phyloP scores from a whole-genome alignment of 192 early-diverging fungal genomes.

The Ambispora gerdemannii region DNA sequence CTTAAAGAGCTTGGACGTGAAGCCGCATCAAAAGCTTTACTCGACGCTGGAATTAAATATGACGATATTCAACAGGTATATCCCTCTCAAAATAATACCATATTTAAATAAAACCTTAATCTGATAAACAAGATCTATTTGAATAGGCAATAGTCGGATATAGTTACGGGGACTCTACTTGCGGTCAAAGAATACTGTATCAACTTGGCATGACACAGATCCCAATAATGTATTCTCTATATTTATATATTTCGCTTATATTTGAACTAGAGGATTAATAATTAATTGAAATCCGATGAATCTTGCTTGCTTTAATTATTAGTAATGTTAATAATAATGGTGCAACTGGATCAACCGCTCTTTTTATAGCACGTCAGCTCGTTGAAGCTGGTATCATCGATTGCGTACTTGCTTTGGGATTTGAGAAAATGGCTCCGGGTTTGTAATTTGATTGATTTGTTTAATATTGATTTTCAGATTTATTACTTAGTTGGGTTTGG shows the following conservation, averaged over 20 bases:
- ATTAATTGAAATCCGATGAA: too few species aligned
- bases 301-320: conserved; percentile 33
- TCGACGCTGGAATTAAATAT: conserved; percentile 68
- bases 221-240: conserved; percentile 41
- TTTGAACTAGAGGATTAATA: too few species aligned
- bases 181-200: conserved; percentile 68
- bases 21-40: conserved; percentile 64
- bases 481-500: background rate
- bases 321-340: conserved; percentile 80
- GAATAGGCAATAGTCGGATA: conserved; percentile 45
- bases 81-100: background rate
- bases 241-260: background rate
- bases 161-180: conserved; percentile 63
- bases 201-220: conserved; percentile 75
- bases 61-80: conserved; percentile 58
- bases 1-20: conserved; percentile 57
- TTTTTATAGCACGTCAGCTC: conserved; percentile 59
- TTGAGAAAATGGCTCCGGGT: conserved; percentile 65
- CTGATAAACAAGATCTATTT: background rate
- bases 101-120: conserved; percentile 1
- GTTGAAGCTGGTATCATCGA: conserved; percentile 59
- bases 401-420: conserved; percentile 71
- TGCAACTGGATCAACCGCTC: conserved; percentile 69
- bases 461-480: conserved; percentile 12
- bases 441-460: too few species aligned